Percentiles rank a stretch among this genome's conserved stretches.
Evolutionary conservation across 139 green algal species (phyloP).

Genomic region (Auxenochlorella pyrenoidosa): DNA sequence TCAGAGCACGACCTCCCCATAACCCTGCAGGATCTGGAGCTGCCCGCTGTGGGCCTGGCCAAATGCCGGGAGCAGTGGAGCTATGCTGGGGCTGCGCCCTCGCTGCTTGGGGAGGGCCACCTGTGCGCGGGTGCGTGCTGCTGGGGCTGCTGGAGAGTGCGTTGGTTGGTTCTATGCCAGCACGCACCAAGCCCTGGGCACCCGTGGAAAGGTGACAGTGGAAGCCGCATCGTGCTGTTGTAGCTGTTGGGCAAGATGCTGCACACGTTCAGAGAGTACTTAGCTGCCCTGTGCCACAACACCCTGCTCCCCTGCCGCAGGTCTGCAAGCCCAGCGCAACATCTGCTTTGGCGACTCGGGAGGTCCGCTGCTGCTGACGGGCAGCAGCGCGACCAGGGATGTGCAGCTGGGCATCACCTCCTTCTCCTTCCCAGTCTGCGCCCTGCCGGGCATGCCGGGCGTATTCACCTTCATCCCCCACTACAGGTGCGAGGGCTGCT

Average conservation of each 20-base stretch:
- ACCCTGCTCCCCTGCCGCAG: neutral
- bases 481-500: neutral
- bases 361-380: conserved; percentile 16
- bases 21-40: neutral
- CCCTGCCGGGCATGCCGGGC: conserved; percentile 27
- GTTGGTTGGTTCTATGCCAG: neutral
- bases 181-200: neutral
- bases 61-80: conserved; percentile 8
- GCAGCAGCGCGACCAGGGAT: neutral
- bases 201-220: too few species aligned
- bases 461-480: conserved; percentile 27
- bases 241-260: neutral
- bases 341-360: conserved; percentile 34
- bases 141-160: neutral
- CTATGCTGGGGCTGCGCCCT: neutral
- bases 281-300: neutral
- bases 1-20: too few species aligned
- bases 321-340: conserved; percentile 10
- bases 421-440: conserved; percentile 28
- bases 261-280: neutral
- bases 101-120: neutral
- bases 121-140: conserved; percentile 7
- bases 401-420: conserved; percentile 27
- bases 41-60: neutral
- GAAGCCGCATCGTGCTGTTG: too few species aligned